Conservation (phyloP, 371 early-diverging fungal species). For the Lichtheimia ramosa region DNA sequence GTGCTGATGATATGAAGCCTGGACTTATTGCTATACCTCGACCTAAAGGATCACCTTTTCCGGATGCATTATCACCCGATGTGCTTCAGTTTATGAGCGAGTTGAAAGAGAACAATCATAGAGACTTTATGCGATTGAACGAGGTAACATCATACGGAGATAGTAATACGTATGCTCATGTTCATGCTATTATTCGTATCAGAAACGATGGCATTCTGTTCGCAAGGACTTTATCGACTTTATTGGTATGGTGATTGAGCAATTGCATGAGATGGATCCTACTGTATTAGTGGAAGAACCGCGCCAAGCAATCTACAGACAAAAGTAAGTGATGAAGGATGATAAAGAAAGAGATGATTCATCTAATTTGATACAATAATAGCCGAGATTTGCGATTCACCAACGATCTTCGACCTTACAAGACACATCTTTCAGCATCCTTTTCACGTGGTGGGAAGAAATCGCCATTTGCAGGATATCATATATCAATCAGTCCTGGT, state of each 20-base stretch:
- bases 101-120: conserved; percentile 51
- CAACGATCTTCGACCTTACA: conserved; percentile 58
- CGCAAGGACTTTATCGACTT: conserved; percentile 56
- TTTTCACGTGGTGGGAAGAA: conserved; percentile 56
- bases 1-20: conserved; percentile 17
- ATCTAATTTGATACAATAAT: background rate
- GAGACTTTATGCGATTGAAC: conserved; percentile 49
- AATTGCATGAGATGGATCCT: conserved; percentile 46
- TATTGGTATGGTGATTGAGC: conserved; percentile 40
- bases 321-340: conserved; percentile 28
- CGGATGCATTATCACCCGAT: conserved; percentile 55
- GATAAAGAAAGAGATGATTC: background rate
- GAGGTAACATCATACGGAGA: conserved; percentile 11
- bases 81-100: conserved; percentile 50
- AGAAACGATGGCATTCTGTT: conserved; percentile 37
- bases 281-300: conserved; percentile 45
- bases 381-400: conserved; percentile 62
- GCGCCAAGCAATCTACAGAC: conserved; percentile 52
- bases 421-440: conserved; percentile 41
- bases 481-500: conserved; percentile 40
- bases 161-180: no score
- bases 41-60: conserved; percentile 46
- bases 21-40: conserved; percentile 35
- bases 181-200: background rate
- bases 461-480: conserved; percentile 50